Percentiles rank a stretch among this genome's conserved stretches.
These are phyloP conservation scores for Fusarium stilboides DNA, from an alignment of 2,329 filamentous ascomycete genomes.

Conservation along the genomic window DNA sequence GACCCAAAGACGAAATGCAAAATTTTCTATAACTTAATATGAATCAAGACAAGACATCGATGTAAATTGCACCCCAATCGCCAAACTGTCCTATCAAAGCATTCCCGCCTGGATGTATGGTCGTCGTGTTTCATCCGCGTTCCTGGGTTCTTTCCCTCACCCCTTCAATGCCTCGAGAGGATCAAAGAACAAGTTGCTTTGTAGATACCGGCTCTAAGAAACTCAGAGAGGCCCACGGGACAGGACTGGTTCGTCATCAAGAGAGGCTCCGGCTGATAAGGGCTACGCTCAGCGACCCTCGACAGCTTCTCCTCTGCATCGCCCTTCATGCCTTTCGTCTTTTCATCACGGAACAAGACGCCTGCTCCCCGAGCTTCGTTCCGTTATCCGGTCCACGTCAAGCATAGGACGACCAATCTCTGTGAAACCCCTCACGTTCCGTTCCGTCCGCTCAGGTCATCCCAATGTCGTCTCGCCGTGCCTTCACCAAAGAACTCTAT, in stretches of 20 bases:
- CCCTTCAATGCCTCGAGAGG: constrained; percentile 37
- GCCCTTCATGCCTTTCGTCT: constrained; percentile 31
- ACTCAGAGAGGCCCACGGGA: constrained; percentile 35
- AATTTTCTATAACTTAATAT: constrained; percentile 40
- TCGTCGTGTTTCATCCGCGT: constrained; percentile 51
- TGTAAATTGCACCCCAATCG: constrained; percentile 67
- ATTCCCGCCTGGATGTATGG: constrained; percentile 58
- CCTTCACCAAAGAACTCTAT: constrained; percentile 36
- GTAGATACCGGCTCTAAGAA: constrained; percentile 47
- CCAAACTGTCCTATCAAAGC: constrained; percentile 66
- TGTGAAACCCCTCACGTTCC: constrained; percentile 28
- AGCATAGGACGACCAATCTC: constrained; percentile 36
- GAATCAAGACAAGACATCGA: constrained; percentile 52
- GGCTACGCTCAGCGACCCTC: constrained; percentile 27
- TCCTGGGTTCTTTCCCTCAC: constrained; percentile 23
- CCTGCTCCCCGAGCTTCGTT: constrained; percentile 45
- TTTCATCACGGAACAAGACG: constrained; percentile 42
- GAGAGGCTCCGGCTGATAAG: constrained; percentile 19
- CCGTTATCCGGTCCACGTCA: constrained; percentile 41
- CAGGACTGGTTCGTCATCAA: constrained; percentile 36
- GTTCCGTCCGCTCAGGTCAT: constrained; percentile 30
- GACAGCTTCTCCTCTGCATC: constrained; percentile 26
- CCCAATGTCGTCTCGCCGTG: constrained; percentile 31
- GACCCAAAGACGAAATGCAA: constrained; percentile 21
- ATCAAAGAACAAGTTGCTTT: constrained; percentile 48